A percentile compares a stretch with the other conserved stretches of the same genome.
phyloP scores from a whole-genome alignment of 2,329 filamentous ascomycete species.

The Xylariaceae sp. region DNA sequence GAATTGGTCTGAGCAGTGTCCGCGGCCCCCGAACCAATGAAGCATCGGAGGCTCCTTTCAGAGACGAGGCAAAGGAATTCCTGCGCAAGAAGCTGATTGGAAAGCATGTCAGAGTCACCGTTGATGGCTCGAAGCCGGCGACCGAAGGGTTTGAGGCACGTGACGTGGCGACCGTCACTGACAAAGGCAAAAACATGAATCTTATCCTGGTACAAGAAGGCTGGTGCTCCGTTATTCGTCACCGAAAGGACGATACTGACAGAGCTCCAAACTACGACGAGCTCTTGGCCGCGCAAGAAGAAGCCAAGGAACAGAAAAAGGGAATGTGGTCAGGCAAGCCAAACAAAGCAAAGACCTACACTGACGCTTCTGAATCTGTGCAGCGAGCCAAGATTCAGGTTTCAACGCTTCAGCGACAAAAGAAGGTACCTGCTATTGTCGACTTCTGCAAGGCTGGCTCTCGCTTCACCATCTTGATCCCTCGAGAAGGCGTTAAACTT shows the following conservation, averaged over 20 bases:
- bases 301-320: slow-evolving; percentile 81
- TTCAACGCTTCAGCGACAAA: slow-evolving; percentile 81
- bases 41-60: slow-evolving; percentile 80
- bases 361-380: slow-evolving; percentile 85
- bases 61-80: slow-evolving; percentile 93
- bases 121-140: slow-evolving; percentile 88
- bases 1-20: slow-evolving; percentile 87
- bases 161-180: slow-evolving; percentile 84
- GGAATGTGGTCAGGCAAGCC: slow-evolving; percentile 94
- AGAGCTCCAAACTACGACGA: slow-evolving; percentile 92
- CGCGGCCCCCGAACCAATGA: slow-evolving; percentile 89
- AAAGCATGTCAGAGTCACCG: slow-evolving; percentile 84
- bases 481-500: slow-evolving; percentile 88
- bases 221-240: slow-evolving; percentile 89
- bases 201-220: slow-evolving; percentile 85
- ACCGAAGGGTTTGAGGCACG: slow-evolving; percentile 89
- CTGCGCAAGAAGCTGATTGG: slow-evolving; percentile 90
- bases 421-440: slow-evolving; percentile 86
- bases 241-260: slow-evolving; percentile 91
- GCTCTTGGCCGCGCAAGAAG: slow-evolving; percentile 73
- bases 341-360: slow-evolving; percentile 74
- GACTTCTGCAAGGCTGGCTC: slow-evolving; percentile 98
- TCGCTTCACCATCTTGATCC: slow-evolving; percentile 86
- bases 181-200: slow-evolving; percentile 83
- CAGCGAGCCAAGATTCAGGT: slow-evolving; percentile 96